These are phyloP conservation scores for Vigna angularis DNA, from an alignment of 306 rosid species.

Conservation along the genomic window DNA sequence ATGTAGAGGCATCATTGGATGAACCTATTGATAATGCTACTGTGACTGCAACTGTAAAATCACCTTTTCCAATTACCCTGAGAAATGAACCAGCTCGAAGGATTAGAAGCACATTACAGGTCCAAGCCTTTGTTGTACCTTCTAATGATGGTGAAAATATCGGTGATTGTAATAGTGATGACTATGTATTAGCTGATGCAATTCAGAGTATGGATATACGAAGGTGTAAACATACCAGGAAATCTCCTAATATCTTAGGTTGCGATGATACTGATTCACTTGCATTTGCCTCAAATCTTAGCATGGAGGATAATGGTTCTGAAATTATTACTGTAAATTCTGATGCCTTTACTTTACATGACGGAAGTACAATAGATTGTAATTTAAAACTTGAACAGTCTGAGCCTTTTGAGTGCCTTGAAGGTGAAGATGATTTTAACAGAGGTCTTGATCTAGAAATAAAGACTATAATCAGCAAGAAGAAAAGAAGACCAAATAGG, in stretches of 20 bases:
- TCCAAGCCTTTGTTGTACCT: slow-evolving; percentile 51
- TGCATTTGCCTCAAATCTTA: slow-evolving; percentile 67
- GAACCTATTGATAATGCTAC: slow-evolving; percentile 54
- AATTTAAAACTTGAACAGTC: slow-evolving; percentile 65
- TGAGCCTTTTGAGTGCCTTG: slow-evolving; percentile 61
- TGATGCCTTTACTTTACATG: slow-evolving; percentile 68
- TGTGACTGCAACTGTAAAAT: slow-evolving; percentile 50
- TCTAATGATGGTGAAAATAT: slow-evolving; percentile 55
- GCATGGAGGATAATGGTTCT: slow-evolving; percentile 71
- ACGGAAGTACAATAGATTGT: slow-evolving; percentile 68
- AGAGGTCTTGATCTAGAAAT: slow-evolving; percentile 68
- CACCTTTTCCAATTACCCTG: slow-evolving; percentile 51
- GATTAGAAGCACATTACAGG: slow-evolving; percentile 74
- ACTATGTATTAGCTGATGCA: slow-evolving; percentile 47
- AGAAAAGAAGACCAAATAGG: slow-evolving; percentile 82
- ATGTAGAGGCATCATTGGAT: slow-evolving; percentile 53
- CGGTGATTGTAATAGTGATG: slow-evolving; percentile 51
- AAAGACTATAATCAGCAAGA: slow-evolving; percentile 67
- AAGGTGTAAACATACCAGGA: slow-evolving; percentile 62
- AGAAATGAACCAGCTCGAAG: slow-evolving; percentile 60
- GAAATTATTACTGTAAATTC: slow-evolving; percentile 74
- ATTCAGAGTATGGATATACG: slow-evolving; percentile 54
- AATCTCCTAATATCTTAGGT: slow-evolving; percentile 64
- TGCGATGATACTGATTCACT: slow-evolving; percentile 63
- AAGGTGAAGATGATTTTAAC: slow-evolving; percentile 62